Evolutionary conservation across 257 asterid genomes (phyloP).

Genomic region (Solanum pinnatisectum): DNA sequence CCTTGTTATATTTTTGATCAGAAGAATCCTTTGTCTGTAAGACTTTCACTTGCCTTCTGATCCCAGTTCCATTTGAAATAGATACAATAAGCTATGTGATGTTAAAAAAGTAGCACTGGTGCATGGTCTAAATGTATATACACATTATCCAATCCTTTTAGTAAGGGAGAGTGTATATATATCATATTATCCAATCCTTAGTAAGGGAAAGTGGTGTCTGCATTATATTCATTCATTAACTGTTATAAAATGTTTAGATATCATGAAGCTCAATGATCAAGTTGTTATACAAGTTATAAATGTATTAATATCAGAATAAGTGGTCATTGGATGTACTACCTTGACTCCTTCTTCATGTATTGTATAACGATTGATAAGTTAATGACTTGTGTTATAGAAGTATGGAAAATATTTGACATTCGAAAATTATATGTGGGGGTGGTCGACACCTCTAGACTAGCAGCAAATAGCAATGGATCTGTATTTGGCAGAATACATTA

Average conservation of each 20-base stretch:
- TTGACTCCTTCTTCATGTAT: not conserved
- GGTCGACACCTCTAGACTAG: not conserved
- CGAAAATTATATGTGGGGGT: not conserved
- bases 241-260: not conserved
- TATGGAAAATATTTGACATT: not conserved
- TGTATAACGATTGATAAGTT: not conserved
- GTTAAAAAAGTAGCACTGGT: not conserved
- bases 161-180: not conserved
- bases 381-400: not conserved
- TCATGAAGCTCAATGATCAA: not conserved
- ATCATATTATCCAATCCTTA: not conserved
- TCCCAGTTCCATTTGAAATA: not conserved
- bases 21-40: not conserved
- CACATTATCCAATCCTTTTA: not conserved
- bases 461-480: not conserved
- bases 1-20: not conserved
- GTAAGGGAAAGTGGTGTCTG: not conserved
- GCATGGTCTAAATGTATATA: not conserved
- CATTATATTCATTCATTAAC: not conserved
- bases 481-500: not conserved
- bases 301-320: not conserved
- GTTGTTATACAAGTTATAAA: not conserved
- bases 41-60: not conserved
- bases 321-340: not conserved
- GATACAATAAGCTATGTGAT: not conserved